Evolutionary conservation across 2,329 filamentous ascomycete genomes (phyloP).

Genomic region (Microdochium paspali): DNA sequence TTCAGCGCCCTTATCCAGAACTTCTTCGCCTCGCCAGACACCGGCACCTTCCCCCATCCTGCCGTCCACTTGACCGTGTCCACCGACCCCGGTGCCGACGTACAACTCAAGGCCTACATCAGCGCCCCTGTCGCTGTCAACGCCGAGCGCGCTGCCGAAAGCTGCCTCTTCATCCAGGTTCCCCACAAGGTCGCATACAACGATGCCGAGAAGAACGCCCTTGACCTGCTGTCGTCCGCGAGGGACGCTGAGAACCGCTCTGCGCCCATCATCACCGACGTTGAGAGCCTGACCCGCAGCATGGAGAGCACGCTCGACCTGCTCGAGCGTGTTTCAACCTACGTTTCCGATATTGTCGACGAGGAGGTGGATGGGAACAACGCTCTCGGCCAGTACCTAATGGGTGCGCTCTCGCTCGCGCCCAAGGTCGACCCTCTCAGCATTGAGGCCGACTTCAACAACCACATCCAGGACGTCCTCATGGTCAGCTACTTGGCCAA

Average conservation of each 20-base stretch:
- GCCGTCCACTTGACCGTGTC: slow-evolving; percentile 93
- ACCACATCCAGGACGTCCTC: slow-evolving; percentile 97
- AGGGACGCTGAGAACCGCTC: slow-evolving; percentile 69
- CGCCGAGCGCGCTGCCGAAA: slow-evolving; percentile 88
- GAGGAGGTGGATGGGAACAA: slow-evolving; percentile 86
- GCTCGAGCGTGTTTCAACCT: slow-evolving; percentile 83
- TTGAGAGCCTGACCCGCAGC: slow-evolving; percentile 78
- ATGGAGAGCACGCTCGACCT: slow-evolving; percentile 83
- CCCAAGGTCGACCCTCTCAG: slow-evolving; percentile 88
- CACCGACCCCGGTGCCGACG: slow-evolving; percentile 78
- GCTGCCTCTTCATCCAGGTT: slow-evolving; percentile 94
- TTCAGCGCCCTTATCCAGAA: slow-evolving; percentile 99
- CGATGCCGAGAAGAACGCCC: slow-evolving; percentile 46
- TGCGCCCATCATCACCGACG: slow-evolving; percentile 70
- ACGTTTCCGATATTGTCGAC: slow-evolving; percentile 88
- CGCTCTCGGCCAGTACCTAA: slow-evolving; percentile 86
- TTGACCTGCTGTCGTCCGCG: slow-evolving; percentile 78
- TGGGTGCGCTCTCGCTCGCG: slow-evolving; percentile 85
- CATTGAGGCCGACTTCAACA: slow-evolving; percentile 98
- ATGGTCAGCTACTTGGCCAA: slow-evolving; percentile 98
- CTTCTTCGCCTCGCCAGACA: slow-evolving; percentile 95
- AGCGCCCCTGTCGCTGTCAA: slow-evolving; percentile 91
- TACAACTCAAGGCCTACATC: slow-evolving; percentile 90
- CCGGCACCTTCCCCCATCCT: slow-evolving; percentile 95
- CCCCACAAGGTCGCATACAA: slow-evolving; percentile 93